Evolutionary conservation across 768 basidiomycete genomes (phyloP), one percentile per base, ranked within the genome.

Genomic region (Podaxis sp.): DNA sequence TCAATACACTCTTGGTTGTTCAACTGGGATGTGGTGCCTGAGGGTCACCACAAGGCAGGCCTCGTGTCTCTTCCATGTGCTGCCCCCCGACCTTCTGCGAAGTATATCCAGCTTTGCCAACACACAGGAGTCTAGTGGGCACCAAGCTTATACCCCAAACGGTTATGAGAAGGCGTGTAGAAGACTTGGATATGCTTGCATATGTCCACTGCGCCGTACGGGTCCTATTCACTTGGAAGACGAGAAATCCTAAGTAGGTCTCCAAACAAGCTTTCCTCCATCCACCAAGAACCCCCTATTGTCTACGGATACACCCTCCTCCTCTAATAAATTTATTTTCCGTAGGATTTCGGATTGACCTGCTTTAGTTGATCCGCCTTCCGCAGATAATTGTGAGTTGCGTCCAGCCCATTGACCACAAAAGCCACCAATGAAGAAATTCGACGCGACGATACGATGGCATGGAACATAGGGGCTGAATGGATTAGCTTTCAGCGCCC

Each of bases 371-470:
- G 21, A 23, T 27, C 47, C 18, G 4, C 23, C 47, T 48, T 48
- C 1, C 7, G 3, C 21, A 11, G 21, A 48, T 11, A 7, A 5
- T 9, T 11, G 21, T 9, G 47, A 21, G 3, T 36, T 35, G 18
- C 42, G 59, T 36, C 71, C 75, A 3, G 79, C 81, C 83, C 85
- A 86, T 69, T 87, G 83, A 16, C 86, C 87, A 42, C 71, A 74
- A 67, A 84, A 89, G 0, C 88, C 88, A 2, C 87, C 88, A 11
- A 89, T 74, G 57, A 77, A 86, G 10, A 79, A 68, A 62, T 78
- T 82, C 0, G 85, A 82, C 0, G 87, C 84, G 13, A 90, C 81
- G 55, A 90, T 79, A 36, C 88, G 82, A 65, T 90, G 89, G 62
- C 89, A 90, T 48, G 21, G 25, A 27, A 48, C 18, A 32, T 28